Conservation (phyloP, 1,284 basidiomycete species). For the Pseudozyma sp. region DNA sequence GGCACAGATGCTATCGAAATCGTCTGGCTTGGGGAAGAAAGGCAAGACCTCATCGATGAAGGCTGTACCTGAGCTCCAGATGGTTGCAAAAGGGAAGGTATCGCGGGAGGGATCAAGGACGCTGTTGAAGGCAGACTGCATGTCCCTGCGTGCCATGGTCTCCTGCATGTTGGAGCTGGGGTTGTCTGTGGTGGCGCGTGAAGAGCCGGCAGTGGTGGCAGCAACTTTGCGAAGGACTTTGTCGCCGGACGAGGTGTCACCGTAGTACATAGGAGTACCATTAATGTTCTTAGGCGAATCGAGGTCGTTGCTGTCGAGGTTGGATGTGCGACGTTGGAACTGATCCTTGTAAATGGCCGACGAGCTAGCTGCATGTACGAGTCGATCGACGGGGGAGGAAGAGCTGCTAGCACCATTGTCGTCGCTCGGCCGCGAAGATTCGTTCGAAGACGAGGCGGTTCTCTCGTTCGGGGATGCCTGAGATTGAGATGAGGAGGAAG, state of each 20-base stretch:
- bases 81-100: conserved; percentile 48
- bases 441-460: neutral
- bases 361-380: neutral
- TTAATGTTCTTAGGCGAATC: conserved; percentile 39
- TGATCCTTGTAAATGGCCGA: conserved; percentile 11
- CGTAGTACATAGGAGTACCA: conserved; percentile 41
- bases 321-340: conserved; percentile 7
- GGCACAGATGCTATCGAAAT: conserved; percentile 44
- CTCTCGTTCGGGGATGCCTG: conserved; percentile 3
- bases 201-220: conserved; percentile 5
- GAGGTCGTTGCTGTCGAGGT: conserved; percentile 8
- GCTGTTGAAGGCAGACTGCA: conserved; percentile 45
- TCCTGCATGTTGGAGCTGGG: conserved; percentile 17
- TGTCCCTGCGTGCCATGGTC: conserved; percentile 27
- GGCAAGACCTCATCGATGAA: conserved; percentile 49
- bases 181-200: conserved; percentile 7
- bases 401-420: neutral
- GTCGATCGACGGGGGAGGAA: conserved; percentile 10
- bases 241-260: conserved; percentile 21
- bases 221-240: conserved; percentile 27
- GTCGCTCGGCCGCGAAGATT: neutral
- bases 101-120: conserved; percentile 41
- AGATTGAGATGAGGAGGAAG: conserved; percentile 14
- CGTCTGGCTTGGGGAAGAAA: conserved; percentile 35
- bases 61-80: conserved; percentile 44